Percentiles rank a stretch among this genome's conserved stretches.
These are phyloP conservation scores for Hyaloscypha finlandica DNA, from an alignment of 495 filamentous ascomycete genomes.

Conservation along the genomic window DNA sequence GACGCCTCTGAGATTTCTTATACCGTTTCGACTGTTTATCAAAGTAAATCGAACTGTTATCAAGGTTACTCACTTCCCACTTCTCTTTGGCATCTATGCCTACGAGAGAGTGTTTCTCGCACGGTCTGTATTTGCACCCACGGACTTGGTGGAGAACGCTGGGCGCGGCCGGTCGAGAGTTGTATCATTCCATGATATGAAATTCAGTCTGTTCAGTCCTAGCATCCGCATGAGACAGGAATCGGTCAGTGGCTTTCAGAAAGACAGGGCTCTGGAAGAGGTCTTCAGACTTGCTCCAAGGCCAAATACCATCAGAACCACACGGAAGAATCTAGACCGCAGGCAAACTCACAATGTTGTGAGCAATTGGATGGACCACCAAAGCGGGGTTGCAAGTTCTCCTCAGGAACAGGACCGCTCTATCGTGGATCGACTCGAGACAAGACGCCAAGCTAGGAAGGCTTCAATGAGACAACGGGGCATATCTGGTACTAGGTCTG, in stretches of 20 bases:
- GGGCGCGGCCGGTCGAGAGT: constrained; percentile 39
- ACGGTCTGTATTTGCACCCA: constrained; percentile 68
- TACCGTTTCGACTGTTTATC: constrained; percentile 79
- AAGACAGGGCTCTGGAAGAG: constrained; percentile 88
- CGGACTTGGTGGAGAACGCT: constrained; percentile 63
- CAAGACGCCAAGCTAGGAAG: constrained; percentile 34
- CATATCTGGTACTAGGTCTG: constrained; percentile 51
- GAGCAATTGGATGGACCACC: constrained; percentile 81
- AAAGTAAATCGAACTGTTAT: constrained; percentile 82
- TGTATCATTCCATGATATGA: constrained; percentile 55
- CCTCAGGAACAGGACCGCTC: constrained; percentile 63
- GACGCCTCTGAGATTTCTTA: constrained; percentile 73
- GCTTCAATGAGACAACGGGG: constrained; percentile 20
- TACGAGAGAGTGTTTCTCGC: constrained; percentile 82
- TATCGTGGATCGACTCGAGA: constrained; percentile 60
- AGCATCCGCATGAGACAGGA: constrained; percentile 73
- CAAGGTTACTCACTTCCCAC: constrained; percentile 84
- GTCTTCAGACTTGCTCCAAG: constrained; percentile 70
- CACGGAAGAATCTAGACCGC: constrained; percentile 49
- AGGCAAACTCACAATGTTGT: constrained; percentile 75
- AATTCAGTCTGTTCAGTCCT: constrained; percentile 64
- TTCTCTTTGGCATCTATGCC: constrained; percentile 79
- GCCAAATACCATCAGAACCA: constrained; percentile 24
- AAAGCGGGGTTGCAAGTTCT: constrained; percentile 62
- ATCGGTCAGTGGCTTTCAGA: constrained; percentile 80